Evolutionary conservation across 148 eudicot species (phyloP), one percentile per base, ranked within the genome.

Genomic region (Chenopodium quinoa): DNA sequence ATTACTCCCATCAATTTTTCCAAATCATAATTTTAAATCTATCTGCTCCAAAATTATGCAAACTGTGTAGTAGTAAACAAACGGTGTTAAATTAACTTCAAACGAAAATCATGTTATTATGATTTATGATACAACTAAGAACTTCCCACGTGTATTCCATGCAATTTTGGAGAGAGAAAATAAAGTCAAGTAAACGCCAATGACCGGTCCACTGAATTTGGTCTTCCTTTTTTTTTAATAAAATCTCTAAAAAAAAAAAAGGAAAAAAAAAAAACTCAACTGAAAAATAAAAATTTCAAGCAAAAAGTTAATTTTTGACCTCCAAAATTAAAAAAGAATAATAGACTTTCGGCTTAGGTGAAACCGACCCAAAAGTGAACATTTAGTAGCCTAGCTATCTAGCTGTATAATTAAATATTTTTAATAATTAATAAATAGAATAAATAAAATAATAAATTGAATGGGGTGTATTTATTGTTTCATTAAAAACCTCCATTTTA

Each of bases 301-400:
- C 84, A 69, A 82, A 82, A 82, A 82, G 84, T 77, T 14, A 29
- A 4, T 82, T 82, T 71, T 82, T 82, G 80, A 82, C 80, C 62
- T 60, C 75, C 67, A 67, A 27, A 37, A 31, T 5, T 1, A 69
- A 63, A 27, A 32, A 0, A 54, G 34, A 40, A 20, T 40, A 37
- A 8, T 20, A 40, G 74, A 40, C 19, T 71, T 71, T 62, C 63
- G 63, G 63, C 63, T 58, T 14, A 58, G 63, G 5, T 14, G 56
- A 10, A 52, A 52, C 17, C 11, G 0, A 4, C 46, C 13, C n/a
- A 76, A 82, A 77, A 56, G 68, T 31, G 71, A 37, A 58, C 60
- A 17, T 83, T 78, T 17, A 79, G n/a, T 14, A 29, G n/a, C 9
- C 81, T 29, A 69, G 22, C 63, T 31, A 22, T 25, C 50, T 71